Evolutionary conservation across 2,329 filamentous ascomycete genomes (phyloP), one percentile per base, ranked within the genome.

Genomic region (Cadophora sp.): DNA sequence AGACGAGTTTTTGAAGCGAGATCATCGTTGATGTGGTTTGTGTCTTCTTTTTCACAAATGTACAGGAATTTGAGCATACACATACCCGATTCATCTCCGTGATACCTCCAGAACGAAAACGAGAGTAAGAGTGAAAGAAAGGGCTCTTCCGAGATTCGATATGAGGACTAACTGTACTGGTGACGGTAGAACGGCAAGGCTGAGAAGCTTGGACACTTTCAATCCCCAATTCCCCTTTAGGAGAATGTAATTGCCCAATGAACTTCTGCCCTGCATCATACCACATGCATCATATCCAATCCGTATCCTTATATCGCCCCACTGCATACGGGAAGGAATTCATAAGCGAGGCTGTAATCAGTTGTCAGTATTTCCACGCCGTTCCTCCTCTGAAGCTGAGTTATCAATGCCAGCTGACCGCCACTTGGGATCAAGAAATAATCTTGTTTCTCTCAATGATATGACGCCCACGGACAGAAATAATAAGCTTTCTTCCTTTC

Each of bases 311-410:
- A 24, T 41, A 16, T 9, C 36, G 20, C 36, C 33, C 36, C 20
- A 20, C 20, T 58, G 4, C n/a, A n/a, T 53, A 53, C 27, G 50
- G 18, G 24, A 33, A 18, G 50, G 4, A 14, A 33, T 53, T 58
- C 33, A 20, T 58, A 58, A 58, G 55, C 55, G 33, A 41, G 55
- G 5, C 20, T 41, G 55, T 58, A 22, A 58, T 41, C 55, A 41
- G 22, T 24, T 18, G n/a, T 24, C 20, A 39, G 14, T 30, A 30
- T 30, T 30, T 30, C 27, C 27, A 30, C 27, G 27, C 27, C 27
- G 27, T 6, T 3, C 27, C 6, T 30, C 6, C 27, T 30, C 27
- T 30, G 27, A 6, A 30, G 27, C 6, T 30, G 27, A 30, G 27
- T 30, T 56, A 39, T 22, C n/a, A 18, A 13, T 51, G 1, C 18